Evolutionary conservation across 768 basidiomycete genomes (phyloP), one percentile per base, ranked within the genome.

Genomic region (Naganishia onofrii): DNA sequence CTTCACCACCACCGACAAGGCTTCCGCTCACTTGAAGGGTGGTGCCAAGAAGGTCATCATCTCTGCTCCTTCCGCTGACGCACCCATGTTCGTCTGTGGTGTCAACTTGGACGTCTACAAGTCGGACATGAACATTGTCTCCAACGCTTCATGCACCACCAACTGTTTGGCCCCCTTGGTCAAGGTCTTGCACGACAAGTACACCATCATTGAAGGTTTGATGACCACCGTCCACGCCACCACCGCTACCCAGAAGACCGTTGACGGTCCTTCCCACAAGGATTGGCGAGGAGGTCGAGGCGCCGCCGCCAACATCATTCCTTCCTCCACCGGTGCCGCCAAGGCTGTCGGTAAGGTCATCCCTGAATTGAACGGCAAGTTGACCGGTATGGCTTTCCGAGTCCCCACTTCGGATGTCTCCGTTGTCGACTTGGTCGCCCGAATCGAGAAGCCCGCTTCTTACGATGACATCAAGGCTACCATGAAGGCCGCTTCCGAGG

Each of bases 21-120:
- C 95, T 67, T 85, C 85, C 57, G 89, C 88, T 75, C 95, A 99
- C 85, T 85, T 99, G 84, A 93, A 94, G 84, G 95, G 95, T 76
- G 95, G 95, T 82, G 95, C 95, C 80, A 97, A 98, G 89, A 99
- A 97, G 86, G 95, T 99, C 81, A 86, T 99, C 84, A 98, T 99
- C 87, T 95, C 94, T 74, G 95, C 95, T 56, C 95, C 95, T 75
- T 98, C 95, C 12, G 78, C 79, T 38, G 81, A 82, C 70, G 81
- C 81, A 57, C 81, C 81, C 57, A 82, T 82, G 81, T 79, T 82
- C 74, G 78, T 80, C 68, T 79, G 78, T 74, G 81, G 81, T 85
- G 95, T 98, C 83, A 98, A 99, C 85, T 88, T 96, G 74, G 93
- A 96, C 72, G 75, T 84, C 48, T 98, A 99, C 83, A 88, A 96